A percentile compares a stretch with the other conserved stretches of the same genome.
phyloP scores from a whole-genome alignment of 2,329 filamentous ascomycete genomes.

The Penicillium rolfsii region DNA sequence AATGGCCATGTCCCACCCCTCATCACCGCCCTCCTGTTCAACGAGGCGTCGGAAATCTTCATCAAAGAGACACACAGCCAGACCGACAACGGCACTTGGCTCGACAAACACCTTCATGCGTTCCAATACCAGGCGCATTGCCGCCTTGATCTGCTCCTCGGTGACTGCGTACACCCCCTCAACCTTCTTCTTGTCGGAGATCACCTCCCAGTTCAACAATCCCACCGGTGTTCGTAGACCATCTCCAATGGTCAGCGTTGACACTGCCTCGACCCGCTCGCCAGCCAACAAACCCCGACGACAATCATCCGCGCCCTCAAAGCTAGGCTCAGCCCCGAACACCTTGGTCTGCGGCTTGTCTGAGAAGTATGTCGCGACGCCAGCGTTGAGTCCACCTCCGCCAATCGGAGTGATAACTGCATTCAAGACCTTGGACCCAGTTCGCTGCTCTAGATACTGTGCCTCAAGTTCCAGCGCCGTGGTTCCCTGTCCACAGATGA shows the following conservation, averaged over 20 bases:
- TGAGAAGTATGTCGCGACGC: slow-evolving; percentile 73
- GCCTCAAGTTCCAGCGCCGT: slow-evolving; percentile 78
- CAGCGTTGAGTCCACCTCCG: slow-evolving; percentile 84
- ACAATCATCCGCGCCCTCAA: slow-evolving; percentile 82
- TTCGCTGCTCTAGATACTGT: slow-evolving; percentile 65
- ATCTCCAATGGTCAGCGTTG: slow-evolving; percentile 82
- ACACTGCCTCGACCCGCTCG: slow-evolving; percentile 67
- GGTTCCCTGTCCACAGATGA: slow-evolving; percentile 93
- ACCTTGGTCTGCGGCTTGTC: slow-evolving; percentile 67
- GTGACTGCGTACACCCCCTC: slow-evolving; percentile 71
- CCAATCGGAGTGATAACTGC: slow-evolving; percentile 82
- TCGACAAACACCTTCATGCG: slow-evolving; percentile 89
- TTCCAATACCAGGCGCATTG: slow-evolving; percentile 79
- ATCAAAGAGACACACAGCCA: slow-evolving; percentile 82
- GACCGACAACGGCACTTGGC: slow-evolving; percentile 79
- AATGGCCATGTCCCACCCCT: slow-evolving; percentile 72
- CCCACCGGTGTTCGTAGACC: slow-evolving; percentile 85
- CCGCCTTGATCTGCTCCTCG: slow-evolving; percentile 78
- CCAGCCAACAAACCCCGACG: slow-evolving; percentile 69
- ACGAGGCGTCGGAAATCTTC: slow-evolving; percentile 77
- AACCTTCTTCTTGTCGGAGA: slow-evolving; percentile 73
- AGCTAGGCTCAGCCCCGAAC: slow-evolving; percentile 84
- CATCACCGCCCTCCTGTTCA: slow-evolving; percentile 64
- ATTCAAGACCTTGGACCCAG: slow-evolving; percentile 55
- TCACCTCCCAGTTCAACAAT: slow-evolving; percentile 72